A percentile compares a stretch with the other conserved stretches of the same genome.
phyloP scores from a whole-genome alignment of 805 yeast genomes.

The Cyberlindnera japonica region DNA sequence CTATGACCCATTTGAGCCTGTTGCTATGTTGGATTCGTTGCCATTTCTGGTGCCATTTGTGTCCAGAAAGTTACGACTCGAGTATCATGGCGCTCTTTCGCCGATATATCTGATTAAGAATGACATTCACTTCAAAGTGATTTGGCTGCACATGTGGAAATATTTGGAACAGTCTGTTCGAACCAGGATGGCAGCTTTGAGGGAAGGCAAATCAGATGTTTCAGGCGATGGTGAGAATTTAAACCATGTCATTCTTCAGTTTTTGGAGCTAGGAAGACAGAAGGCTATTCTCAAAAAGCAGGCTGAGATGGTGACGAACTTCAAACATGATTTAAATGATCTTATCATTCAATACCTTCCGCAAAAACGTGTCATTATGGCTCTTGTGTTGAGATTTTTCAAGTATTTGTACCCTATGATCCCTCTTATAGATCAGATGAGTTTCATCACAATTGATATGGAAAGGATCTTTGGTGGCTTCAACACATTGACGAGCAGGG shows the following conservation, averaged over 20 bases:
- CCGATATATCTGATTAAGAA: conserved; percentile 44
- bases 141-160: conserved; percentile 31
- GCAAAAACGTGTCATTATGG: conserved; percentile 7
- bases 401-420: conserved; percentile 22
- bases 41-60: conserved; percentile 33
- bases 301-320: background rate
- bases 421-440: conserved; percentile 23
- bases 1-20: conserved; percentile 31
- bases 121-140: conserved; percentile 37
- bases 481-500: conserved; percentile 1
- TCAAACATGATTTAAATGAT: conserved; percentile 4
- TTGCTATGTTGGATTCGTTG: conserved; percentile 40
- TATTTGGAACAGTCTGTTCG: conserved; percentile 7
- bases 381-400: conserved; percentile 22
- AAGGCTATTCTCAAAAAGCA: conserved; percentile 7
- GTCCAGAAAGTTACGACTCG: conserved; percentile 36
- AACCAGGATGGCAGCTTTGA: background rate
- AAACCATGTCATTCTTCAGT: background rate
- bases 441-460: conserved; percentile 14
- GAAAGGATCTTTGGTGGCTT: conserved; percentile 14
- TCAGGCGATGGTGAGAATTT: no score
- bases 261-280: conserved; percentile 15
- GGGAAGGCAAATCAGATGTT: background rate
- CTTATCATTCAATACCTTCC: conserved; percentile 19
- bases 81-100: conserved; percentile 49